Base-by-base conservation (phyloP, 306 rosid species). In the Sicyos baderoa region DNA sequence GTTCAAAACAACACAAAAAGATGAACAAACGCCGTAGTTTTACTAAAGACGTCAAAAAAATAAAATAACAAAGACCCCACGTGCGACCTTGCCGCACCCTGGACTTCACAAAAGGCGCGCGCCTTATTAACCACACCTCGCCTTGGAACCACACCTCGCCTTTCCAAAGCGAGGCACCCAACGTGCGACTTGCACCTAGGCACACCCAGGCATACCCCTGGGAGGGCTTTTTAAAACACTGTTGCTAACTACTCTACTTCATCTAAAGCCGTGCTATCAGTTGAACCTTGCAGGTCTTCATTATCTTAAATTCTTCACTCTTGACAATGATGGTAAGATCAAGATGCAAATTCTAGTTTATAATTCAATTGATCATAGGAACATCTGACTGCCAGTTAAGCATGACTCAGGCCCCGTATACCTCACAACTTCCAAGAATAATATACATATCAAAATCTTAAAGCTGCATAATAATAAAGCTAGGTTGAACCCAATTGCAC, bases 171-270 rank as follows among this genome's bases (percentile, higher is more conserved):
- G n/a, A n/a, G n/a, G n/a, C n/a, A n/a, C n/a, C n/a, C n/a, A n/a
- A n/a, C n/a, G n/a, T n/a, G n/a, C n/a, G n/a, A n/a, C n/a, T n/a
- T n/a, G n/a, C n/a, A n/a, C n/a, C n/a, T n/a, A n/a, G n/a, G n/a
- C n/a, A n/a, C n/a, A n/a, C n/a, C n/a, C n/a, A n/a, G n/a, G n/a
- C n/a, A n/a, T n/a, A n/a, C n/a, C n/a, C n/a, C n/a, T n/a, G n/a
- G n/a, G n/a, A n/a, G n/a, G n/a, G n/a, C n/a, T n/a, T n/a, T n/a
- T n/a, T n/a, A n/a, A n/a, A n/a, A n/a, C n/a, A n/a, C n/a, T n/a
- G n/a, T n/a, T 29, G 35, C 71, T 48, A 67, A 67, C 44, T 22
- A 67, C 72, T 47, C 45, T 67, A 56, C 72, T 67, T 55, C 55
- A 66, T 66, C 71, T 66, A 66, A 64, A 66, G 15, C 42, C 19